Evolutionary conservation across 345 rosid species (phyloP), one percentile per base, ranked within the genome.

Genomic region (Hypericum perforatum): DNA sequence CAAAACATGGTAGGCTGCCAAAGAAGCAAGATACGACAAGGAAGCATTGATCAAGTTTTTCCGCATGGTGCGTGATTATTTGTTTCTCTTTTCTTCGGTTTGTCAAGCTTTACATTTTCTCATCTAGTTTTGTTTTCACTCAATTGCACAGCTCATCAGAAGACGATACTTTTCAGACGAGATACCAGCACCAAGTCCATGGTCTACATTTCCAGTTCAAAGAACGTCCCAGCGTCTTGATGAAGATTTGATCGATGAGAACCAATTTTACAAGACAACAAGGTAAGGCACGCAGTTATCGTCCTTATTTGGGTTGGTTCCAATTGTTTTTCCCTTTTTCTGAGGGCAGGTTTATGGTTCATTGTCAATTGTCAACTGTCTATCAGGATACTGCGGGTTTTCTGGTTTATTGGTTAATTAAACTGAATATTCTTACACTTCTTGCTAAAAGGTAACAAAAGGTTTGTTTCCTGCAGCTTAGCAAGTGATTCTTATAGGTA

Each of bases 141-240:
- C 37, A 39, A 37, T 38, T 14, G 22, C 42, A 49, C 81, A 94
- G 99, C 78, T 94, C 76, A 86, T 94, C 67, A 72, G 97, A 73
- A 73, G 96, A 75, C 80, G 99, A 70, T 94, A 94, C 62, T 86
- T 89, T 67, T 74, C 95, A 36, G 97, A 94, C 6, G 97, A 86
- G 38, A 65, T 66, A 60, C 84, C 94, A 11, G 63, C 76, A 37
- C 64, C 85, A 50, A 84, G 69, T 63, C 72, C 89, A 16, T 94
- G 99, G 99, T 77, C 99, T n/a, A 16, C 67, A 46, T 77, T 92
- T 9, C 70, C 89, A 4, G 67, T 36, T 67, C 85, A 64, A 48
- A 72, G 79, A 56, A 54, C 92, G 57, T 60, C 70, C 37, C 85
- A 80, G 55, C 84, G 88, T n/a, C 66, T 84, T 54, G 97, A 86